Evolutionary conservation across 1,284 basidiomycete genomes (phyloP), one percentile per base, ranked within the genome.

Genomic region (Rhodotorula mucilaginosa): DNA sequence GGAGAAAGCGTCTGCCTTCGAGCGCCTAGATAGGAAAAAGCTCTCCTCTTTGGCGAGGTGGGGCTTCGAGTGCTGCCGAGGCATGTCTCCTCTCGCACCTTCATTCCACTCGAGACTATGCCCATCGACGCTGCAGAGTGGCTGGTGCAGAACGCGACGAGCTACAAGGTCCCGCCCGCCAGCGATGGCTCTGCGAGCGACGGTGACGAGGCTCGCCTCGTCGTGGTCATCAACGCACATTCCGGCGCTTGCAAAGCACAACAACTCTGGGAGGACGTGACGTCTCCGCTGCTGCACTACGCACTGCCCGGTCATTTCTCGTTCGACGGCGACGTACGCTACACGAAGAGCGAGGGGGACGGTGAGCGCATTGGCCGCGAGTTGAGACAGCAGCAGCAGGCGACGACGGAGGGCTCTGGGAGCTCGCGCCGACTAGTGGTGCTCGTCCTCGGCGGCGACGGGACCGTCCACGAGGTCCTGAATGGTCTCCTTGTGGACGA

Each of bases 381-480:
- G 10, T 83, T 85, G 69, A 74, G 87, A 54, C 64, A 80, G 52
- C 51, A 19, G n/a, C 34, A 34, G 34, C 26, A 26, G 26, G 23
- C 16, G 5, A 8, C 31, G 34, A 10, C 5, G 4, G 47, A 29
- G 10, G 7, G n/a, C 3, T 8, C 26, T 15, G 29, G 26, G 58
- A 69, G 29, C 39, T 13, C 10, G 39, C 39, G 10, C 10, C 39
- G 39, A 19, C 64, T 62, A 29, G 65, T 75, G 4, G 58, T 74
- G n/a, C 49, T 76, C 2, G 67, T 78, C 8, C 23, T 77, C 16
- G 72, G 91, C 4, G 93, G 93, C 16, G 93, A 96, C 80, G 92
- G 93, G n/a, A 95, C 93, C 1, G 83, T 93, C 47, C 90, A 93
- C 79, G 92, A 95, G 79, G 86, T 94, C 67, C 84, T 93, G 76